Evolutionary conservation across 2,329 filamentous ascomycete species (phyloP).

Genomic region (Fusarium fracticaudum): DNA sequence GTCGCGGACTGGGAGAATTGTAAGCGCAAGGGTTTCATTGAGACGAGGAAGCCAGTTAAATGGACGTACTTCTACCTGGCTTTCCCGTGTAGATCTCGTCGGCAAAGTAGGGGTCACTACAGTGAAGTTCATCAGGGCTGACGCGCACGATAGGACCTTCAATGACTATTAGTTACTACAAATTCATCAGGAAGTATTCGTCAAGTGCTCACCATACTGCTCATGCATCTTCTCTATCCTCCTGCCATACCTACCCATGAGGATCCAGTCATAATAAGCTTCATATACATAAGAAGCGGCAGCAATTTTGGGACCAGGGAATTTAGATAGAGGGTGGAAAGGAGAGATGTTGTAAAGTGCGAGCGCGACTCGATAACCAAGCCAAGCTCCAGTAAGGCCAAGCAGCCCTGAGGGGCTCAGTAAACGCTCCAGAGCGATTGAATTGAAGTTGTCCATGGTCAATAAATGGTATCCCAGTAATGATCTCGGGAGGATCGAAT

Average conservation of each 20-base stretch:
- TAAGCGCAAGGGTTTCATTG: background rate
- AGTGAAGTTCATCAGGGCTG: conserved; percentile 52
- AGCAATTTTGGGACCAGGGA: conserved; percentile 51
- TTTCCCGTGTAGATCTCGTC: conserved; percentile 50
- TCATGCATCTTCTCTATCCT: conserved; percentile 50
- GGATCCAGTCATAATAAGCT: conserved; percentile 51
- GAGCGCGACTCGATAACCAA: conserved; percentile 43
- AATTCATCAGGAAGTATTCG: rapidly evolving
- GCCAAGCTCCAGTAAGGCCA: conserved; percentile 40
- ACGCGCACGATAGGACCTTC: conserved; percentile 51
- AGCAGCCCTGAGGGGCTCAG: background rate
- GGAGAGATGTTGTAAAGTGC: conserved; percentile 52
- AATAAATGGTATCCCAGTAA: background rate
- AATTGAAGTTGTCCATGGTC: background rate
- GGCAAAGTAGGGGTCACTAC: conserved; percentile 47
- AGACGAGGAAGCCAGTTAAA: background rate
- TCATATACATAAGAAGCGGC: conserved; percentile 51
- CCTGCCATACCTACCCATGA: conserved; percentile 49
- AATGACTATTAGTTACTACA: background rate
- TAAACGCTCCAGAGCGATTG: background rate
- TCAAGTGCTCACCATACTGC: conserved; percentile 44
- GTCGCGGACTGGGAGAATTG: conserved; percentile 29
- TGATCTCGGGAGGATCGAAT: rapidly evolving
- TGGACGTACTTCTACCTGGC: conserved; percentile 24
- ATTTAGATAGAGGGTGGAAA: conserved; percentile 50